phyloP scores from a whole-genome alignment of 2,329 filamentous ascomycete genomes.

The Pestalotiopsis sp. region DNA sequence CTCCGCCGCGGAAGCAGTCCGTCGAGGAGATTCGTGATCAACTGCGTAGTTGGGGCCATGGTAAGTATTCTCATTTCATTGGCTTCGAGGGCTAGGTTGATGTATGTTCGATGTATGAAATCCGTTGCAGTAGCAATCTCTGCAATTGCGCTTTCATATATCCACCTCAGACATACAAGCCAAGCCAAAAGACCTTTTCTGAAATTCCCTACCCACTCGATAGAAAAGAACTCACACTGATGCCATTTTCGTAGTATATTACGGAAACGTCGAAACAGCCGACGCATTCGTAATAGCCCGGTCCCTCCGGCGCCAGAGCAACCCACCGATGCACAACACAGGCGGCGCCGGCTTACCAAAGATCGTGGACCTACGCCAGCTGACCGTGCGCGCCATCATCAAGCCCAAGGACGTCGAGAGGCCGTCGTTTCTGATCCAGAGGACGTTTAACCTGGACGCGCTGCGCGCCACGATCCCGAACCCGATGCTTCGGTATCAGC shows the following conservation, averaged over 20 bases:
- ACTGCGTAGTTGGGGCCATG: slow-evolving; percentile 42
- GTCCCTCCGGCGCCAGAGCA: slow-evolving; percentile 38
- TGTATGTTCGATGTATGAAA: too few relatives aligned
- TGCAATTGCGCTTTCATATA: neutral
- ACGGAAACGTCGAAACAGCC: slow-evolving; percentile 42
- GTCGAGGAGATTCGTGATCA: slow-evolving; percentile 30
- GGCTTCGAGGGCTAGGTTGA: too few relatives aligned
- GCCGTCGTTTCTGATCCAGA: slow-evolving; percentile 50
- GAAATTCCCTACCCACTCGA: too few relatives aligned
- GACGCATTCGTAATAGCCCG: slow-evolving; percentile 49
- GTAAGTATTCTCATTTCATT: neutral
- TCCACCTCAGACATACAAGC: too few relatives aligned
- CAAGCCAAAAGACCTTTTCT: too few relatives aligned
- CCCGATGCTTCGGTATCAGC: neutral
- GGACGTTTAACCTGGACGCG: slow-evolving; percentile 52
- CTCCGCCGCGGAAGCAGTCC: slow-evolving; percentile 22
- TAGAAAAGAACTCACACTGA: neutral
- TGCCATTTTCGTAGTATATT: slow-evolving; percentile 29
- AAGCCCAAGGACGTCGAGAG: slow-evolving; percentile 41
- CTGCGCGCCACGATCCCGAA: slow-evolving; percentile 49
- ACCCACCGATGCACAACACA: slow-evolving; percentile 14
- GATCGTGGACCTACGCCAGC: slow-evolving; percentile 16
- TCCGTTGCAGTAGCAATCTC: neutral
- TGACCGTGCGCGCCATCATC: slow-evolving; percentile 47
- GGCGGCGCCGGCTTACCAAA: slow-evolving; percentile 6